These are phyloP conservation scores for Phytopythium helicoides DNA, from an alignment of 352 stramenopile species.

Conservation along the genomic window DNA sequence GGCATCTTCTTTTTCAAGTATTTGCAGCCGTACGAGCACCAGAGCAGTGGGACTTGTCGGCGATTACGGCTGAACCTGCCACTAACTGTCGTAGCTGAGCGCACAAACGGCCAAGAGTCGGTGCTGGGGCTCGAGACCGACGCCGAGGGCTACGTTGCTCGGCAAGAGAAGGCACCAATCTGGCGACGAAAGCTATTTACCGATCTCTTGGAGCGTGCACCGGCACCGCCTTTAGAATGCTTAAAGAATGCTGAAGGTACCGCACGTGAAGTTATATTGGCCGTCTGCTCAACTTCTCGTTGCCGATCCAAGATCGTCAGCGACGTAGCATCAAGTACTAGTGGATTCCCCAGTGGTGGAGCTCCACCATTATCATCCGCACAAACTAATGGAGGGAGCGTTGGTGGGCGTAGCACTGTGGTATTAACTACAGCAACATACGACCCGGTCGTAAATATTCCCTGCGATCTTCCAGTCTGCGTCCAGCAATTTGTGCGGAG, in stretches of 20 bases:
- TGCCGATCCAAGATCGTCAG: slow-evolving; percentile 16
- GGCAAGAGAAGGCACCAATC: slow-evolving; percentile 38
- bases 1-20: slow-evolving; percentile 85
- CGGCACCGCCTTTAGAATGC: too few species aligned
- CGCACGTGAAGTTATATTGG: slow-evolving; percentile 33
- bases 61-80: slow-evolving; percentile 60
- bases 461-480: slow-evolving; percentile 54
- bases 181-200: slow-evolving; percentile 65
- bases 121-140: slow-evolving; percentile 64
- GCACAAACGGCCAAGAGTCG: slow-evolving; percentile 42
- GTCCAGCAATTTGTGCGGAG: slow-evolving; percentile 75
- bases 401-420: slow-evolving; percentile 45
- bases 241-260: neutral
- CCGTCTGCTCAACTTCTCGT: slow-evolving; percentile 52
- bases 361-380: slow-evolving; percentile 6
- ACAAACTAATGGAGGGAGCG: neutral
- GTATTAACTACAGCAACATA: slow-evolving; percentile 57
- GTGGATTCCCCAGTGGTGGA: neutral
- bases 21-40: slow-evolving; percentile 50
- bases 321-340: slow-evolving; percentile 27
- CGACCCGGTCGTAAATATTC: slow-evolving; percentile 51
- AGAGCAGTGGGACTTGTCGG: slow-evolving; percentile 6
- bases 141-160: slow-evolving; percentile 33
- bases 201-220: slow-evolving; percentile 23
- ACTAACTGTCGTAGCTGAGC: slow-evolving; percentile 62